phyloP scores from a whole-genome alignment of 2,329 filamentous ascomycete species.

The Arthrobotrys entomopaga region DNA sequence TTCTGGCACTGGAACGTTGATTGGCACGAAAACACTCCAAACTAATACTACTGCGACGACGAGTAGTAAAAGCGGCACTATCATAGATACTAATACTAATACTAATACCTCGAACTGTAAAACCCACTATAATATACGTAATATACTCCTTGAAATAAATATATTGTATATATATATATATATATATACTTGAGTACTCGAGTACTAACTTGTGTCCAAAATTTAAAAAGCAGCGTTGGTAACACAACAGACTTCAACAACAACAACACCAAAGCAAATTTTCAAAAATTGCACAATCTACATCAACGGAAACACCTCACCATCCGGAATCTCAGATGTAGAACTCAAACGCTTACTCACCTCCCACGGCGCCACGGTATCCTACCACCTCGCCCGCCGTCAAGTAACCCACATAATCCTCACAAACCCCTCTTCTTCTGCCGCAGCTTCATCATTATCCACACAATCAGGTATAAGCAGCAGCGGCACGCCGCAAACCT shows the following conservation, averaged over 20 bases:
- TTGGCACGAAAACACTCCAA: constrained; percentile 30
- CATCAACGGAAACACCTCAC: constrained; percentile 82
- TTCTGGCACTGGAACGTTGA: constrained; percentile 20
- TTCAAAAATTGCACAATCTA: constrained; percentile 80
- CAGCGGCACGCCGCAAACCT: constrained; percentile 28
- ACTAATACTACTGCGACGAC: constrained; percentile 1
- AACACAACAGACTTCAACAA: constrained; percentile 47
- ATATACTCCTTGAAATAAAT: too few relatives aligned
- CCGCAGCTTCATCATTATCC: constrained; percentile 8
- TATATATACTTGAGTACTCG: too few relatives aligned
- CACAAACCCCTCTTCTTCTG: constrained; percentile 60
- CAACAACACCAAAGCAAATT: constrained; percentile 63
- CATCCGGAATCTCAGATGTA: constrained; percentile 84
- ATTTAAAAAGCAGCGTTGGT: not conserved
- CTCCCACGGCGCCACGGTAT: constrained; percentile 77
- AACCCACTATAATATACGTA: too few relatives aligned
- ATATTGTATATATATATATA: too few relatives aligned
- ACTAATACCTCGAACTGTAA: not conserved
- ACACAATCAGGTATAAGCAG: constrained; percentile 12
- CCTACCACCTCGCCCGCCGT: constrained; percentile 75
- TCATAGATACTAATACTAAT: not conserved
- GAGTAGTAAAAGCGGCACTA: not conserved
- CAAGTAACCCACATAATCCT: constrained; percentile 88
- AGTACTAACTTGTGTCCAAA: not conserved
- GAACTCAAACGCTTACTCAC: constrained; percentile 81